phyloP scores from a whole-genome alignment of 2,329 filamentous ascomycete genomes.

The Colletotrichum sp. region DNA sequence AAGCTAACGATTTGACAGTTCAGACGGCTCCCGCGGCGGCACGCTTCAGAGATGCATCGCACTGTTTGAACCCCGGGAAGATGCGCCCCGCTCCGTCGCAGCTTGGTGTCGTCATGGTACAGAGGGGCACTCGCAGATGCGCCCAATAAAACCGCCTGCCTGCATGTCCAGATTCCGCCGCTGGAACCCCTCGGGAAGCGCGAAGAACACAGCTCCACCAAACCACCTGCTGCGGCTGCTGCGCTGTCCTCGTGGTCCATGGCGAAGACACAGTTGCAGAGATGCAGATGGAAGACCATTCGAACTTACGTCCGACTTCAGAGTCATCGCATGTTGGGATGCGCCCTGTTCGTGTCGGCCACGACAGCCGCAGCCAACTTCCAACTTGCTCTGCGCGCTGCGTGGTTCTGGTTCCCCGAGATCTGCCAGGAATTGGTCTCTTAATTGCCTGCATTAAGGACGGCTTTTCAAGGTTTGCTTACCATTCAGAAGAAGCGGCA shows the following conservation, averaged over 20 bases:
- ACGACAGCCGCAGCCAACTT: not conserved
- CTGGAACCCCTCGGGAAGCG: slow-evolving; percentile 5
- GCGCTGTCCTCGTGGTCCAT: not conserved
- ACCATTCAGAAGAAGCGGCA: not conserved
- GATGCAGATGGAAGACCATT: not conserved
- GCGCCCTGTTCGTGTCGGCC: not conserved
- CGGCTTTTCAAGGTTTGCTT: not conserved
- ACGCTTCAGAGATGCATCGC: not conserved
- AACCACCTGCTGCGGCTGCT: not conserved
- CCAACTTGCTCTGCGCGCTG: not conserved
- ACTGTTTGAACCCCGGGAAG: not conserved
- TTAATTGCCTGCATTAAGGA: not conserved
- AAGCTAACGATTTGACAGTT: not conserved
- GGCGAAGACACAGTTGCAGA: not conserved
- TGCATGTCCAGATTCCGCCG: not conserved
- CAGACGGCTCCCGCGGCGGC: not conserved
- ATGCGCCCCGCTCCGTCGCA: slow-evolving; percentile 4
- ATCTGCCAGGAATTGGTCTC: not conserved
- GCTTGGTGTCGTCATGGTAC: slow-evolving; percentile 17
- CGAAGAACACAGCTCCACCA: slow-evolving; percentile 8
- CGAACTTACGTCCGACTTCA: not conserved
- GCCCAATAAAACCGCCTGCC: not conserved
- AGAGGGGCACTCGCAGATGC: not conserved
- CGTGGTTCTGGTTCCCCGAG: not conserved
- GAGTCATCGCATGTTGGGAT: not conserved